Conservation (phyloP, 768 basidiomycete species). For the Sporobolomyces pararoseus region DNA sequence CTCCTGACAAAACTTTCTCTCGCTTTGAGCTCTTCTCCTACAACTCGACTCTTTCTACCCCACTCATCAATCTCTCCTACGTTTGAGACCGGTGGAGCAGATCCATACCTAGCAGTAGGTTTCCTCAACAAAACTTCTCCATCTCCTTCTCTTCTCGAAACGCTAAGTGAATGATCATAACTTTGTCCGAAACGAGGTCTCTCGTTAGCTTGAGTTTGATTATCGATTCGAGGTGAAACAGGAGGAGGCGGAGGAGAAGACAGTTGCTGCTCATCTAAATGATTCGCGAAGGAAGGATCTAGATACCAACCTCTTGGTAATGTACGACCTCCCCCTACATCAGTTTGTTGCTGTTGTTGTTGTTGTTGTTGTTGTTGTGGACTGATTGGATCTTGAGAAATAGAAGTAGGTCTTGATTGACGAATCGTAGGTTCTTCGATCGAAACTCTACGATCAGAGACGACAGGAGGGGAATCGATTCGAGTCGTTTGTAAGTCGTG, state of each 20-base stretch:
- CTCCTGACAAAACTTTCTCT: slow-evolving; percentile 34
- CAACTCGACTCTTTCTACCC: background rate
- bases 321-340: background rate
- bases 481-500: no score
- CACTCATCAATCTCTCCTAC: background rate
- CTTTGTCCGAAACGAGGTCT: background rate
- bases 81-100: background rate
- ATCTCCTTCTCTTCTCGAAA: background rate
- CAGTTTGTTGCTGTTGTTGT: background rate
- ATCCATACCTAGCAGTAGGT: slow-evolving; percentile 8
- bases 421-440: background rate
- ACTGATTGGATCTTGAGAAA: no score
- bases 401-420: background rate
- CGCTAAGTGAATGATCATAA: background rate
- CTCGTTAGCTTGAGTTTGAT: background rate
- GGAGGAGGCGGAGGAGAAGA: background rate
- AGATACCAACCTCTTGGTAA: slow-evolving; percentile 6
- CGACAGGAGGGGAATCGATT: background rate
- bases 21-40: background rate
- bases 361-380: no score
- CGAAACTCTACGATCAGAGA: background rate
- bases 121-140: background rate
- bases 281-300: slow-evolving; percentile 8
- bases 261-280: background rate
- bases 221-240: background rate